phyloP scores from a whole-genome alignment of 176 grass and related monocot species.

The Raddia guianensis region DNA sequence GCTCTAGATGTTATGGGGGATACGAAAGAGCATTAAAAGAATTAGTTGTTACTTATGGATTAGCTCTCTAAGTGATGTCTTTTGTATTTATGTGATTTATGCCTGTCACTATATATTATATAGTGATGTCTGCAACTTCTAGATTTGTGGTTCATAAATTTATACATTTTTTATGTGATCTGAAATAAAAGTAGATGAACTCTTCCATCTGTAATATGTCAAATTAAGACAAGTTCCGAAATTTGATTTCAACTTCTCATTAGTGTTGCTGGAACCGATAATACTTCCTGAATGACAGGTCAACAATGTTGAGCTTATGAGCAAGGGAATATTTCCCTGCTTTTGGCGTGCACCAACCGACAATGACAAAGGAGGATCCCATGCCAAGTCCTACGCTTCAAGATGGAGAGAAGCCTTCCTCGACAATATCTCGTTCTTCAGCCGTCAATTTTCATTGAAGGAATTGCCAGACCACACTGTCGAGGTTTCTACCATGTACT shows the following conservation, averaged over 20 bases:
- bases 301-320: constrained; percentile 54
- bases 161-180: neutral
- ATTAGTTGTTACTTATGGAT: neutral
- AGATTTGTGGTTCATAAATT: neutral
- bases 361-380: constrained; percentile 83
- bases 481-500: constrained; percentile 63
- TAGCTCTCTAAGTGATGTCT: neutral
- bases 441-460: constrained; percentile 60
- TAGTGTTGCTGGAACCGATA: neutral
- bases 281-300: constrained; percentile 49
- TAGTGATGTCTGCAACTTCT: neutral
- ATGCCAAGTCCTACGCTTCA: constrained; percentile 51
- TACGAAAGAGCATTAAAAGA: neutral
- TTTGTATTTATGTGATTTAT: neutral
- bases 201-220: neutral
- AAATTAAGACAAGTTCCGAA: neutral
- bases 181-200: neutral
- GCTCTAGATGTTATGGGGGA: constrained; percentile 12
- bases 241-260: neutral
- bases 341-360: constrained; percentile 90
- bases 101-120: neutral
- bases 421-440: constrained; percentile 53
- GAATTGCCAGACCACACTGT: constrained; percentile 50
- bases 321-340: constrained; percentile 79
- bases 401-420: constrained; percentile 73